Percentiles rank a stretch among this genome's conserved stretches.
phyloP scores from a whole-genome alignment of 139 green algal genomes.

The Ostreobium quekettii region DNA sequence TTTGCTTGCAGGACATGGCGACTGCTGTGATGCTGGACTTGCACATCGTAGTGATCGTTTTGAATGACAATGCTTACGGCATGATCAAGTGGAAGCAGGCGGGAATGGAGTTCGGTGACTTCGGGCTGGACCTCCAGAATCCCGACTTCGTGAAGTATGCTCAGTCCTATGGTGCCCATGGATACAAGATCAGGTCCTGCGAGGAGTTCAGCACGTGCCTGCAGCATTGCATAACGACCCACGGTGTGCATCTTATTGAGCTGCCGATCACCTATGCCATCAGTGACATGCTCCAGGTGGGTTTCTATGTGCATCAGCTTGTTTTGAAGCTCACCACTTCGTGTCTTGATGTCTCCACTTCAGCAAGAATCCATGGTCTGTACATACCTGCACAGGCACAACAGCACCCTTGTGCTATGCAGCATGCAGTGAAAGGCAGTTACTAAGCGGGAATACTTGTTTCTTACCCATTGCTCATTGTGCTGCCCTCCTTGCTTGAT shows the following conservation, averaged over 20 bases:
- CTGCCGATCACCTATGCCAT: constrained; percentile 23
- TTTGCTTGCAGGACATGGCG: constrained; percentile 31
- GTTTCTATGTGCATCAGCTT: background rate
- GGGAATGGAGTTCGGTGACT: constrained; percentile 23
- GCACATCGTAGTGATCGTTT: constrained; percentile 30
- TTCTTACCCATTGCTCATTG: too few species aligned
- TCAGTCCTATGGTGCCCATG: constrained; percentile 25
- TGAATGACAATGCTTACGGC: constrained; percentile 37
- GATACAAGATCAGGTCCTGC: constrained; percentile 15
- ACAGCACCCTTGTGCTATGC: too few species aligned
- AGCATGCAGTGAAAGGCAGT: too few species aligned
- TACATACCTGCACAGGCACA: too few species aligned
- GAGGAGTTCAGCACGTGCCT: constrained; percentile 18
- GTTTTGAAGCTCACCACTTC: too few species aligned
- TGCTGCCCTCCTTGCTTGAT: too few species aligned
- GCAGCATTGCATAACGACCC: constrained; percentile 22
- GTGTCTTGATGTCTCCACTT: too few species aligned
- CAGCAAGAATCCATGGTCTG: too few species aligned
- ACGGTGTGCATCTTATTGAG: constrained; percentile 23
- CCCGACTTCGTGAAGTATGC: constrained; percentile 37
- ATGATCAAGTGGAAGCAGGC: constrained; percentile 45
- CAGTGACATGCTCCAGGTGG: constrained; percentile 13
- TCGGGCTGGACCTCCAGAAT: constrained; percentile 29
- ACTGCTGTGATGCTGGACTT: constrained; percentile 28
- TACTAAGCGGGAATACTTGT: too few species aligned